These are phyloP conservation scores for Hirschioporus abietinus DNA, from an alignment of 768 basidiomycete species.

Conservation along the genomic window DNA sequence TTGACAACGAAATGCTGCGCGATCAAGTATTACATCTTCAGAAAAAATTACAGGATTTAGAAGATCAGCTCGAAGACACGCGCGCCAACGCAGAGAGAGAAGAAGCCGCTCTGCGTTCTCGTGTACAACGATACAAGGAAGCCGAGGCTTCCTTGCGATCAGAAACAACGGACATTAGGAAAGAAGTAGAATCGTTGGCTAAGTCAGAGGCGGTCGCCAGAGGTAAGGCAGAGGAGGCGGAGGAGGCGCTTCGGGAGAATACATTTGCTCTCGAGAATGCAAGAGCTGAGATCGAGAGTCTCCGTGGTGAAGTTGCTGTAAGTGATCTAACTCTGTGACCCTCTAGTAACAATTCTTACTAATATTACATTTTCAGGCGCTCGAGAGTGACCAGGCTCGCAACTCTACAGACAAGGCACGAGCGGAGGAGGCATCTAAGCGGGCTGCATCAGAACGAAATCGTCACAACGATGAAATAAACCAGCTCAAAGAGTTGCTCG, in stretches of 20 bases:
- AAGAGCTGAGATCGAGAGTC: slow-evolving; percentile 80
- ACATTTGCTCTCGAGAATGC: slow-evolving; percentile 85
- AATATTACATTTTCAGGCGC: slow-evolving; percentile 40
- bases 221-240: slow-evolving; percentile 73
- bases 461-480: slow-evolving; percentile 52
- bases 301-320: slow-evolving; percentile 71
- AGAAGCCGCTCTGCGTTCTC: slow-evolving; percentile 54
- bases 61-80: slow-evolving; percentile 82
- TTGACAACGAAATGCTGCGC: slow-evolving; percentile 89
- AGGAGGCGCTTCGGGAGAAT: slow-evolving; percentile 86
- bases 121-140: slow-evolving; percentile 64
- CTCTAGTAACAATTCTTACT: slow-evolving; percentile 4
- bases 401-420: slow-evolving; percentile 19
- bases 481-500: slow-evolving; percentile 44
- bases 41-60: slow-evolving; percentile 65
- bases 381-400: slow-evolving; percentile 50
- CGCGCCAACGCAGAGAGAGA: slow-evolving; percentile 68
- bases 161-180: slow-evolving; percentile 63
- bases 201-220: slow-evolving; percentile 61
- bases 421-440: slow-evolving; percentile 19
- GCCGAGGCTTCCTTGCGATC: slow-evolving; percentile 66
- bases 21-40: slow-evolving; percentile 90
- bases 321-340: slow-evolving; percentile 24
- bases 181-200: slow-evolving; percentile 56
- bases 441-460: slow-evolving; percentile 43